These are phyloP conservation scores for Leptomonas seymouri DNA, from an alignment of 208 protist genomes.

Conservation along the genomic window DNA sequence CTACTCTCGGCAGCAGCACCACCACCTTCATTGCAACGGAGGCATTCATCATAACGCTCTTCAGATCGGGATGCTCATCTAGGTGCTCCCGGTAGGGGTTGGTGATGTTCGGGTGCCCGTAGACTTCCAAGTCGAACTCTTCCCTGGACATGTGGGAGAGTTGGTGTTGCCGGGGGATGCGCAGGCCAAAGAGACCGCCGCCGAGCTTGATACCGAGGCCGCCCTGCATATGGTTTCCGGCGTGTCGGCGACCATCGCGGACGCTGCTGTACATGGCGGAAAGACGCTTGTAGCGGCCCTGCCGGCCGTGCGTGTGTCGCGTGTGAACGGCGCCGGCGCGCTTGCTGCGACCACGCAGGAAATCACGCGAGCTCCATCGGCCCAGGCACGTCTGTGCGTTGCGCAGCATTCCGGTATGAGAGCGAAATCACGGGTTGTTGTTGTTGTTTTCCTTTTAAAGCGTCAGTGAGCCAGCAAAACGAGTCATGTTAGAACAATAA, in stretches of 20 bases:
- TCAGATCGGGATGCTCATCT: constrained; percentile 69
- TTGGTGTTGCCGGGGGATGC: constrained; percentile 78
- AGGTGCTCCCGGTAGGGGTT: constrained; percentile 85
- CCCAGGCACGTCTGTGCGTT: constrained; percentile 33
- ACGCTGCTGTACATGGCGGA: constrained; percentile 53
- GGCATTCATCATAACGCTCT: constrained; percentile 81
- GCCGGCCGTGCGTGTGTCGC: constrained; percentile 82
- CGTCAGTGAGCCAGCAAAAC: no score
- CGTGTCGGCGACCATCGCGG: constrained; percentile 80
- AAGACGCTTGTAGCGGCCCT: constrained; percentile 81
- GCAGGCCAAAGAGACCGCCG: constrained; percentile 87
- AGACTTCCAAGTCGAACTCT: constrained; percentile 72
- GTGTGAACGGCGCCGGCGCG: constrained; percentile 78
- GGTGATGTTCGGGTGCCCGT: constrained; percentile 91
- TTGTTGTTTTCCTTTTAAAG: background rate
- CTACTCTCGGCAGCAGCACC: constrained; percentile 68
- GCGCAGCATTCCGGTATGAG: constrained; percentile 35
- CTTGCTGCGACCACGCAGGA: constrained; percentile 78
- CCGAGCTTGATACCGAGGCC: constrained; percentile 86
- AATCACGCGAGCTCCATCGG: constrained; percentile 81
- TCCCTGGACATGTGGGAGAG: constrained; percentile 74
- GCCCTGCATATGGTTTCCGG: constrained; percentile 75
- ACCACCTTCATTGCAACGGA: constrained; percentile 50
- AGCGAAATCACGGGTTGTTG: background rate
- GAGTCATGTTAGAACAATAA: background rate